phyloP scores from a whole-genome alignment of 2,329 filamentous ascomycete species.

The Lasiodiplodia citricola region DNA sequence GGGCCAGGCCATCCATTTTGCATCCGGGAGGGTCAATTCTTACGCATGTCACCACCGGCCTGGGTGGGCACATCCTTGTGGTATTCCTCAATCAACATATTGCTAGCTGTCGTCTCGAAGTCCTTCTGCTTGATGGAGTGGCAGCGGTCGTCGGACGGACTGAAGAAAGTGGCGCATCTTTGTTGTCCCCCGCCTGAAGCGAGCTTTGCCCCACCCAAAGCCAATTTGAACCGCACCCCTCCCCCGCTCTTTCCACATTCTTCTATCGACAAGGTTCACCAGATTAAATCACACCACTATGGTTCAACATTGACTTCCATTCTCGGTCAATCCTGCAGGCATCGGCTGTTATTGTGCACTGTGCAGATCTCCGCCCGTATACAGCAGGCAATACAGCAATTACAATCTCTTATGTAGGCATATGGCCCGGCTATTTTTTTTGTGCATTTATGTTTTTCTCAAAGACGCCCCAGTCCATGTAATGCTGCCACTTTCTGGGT shows the following conservation, averaged over 20 bases:
- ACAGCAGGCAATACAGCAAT: neutral
- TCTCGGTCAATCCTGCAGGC: too few relatives aligned
- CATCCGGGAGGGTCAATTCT: conserved; percentile 30
- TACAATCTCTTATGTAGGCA: neutral
- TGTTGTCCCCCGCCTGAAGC: conserved; percentile 9
- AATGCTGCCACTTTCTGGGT: neutral
- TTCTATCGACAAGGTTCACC: too few relatives aligned
- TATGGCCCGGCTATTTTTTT: neutral
- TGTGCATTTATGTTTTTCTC: neutral
- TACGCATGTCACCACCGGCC: conserved; percentile 65
- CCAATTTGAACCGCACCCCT: conserved; percentile 6
- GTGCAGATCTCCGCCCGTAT: neutral
- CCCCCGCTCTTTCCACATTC: neutral
- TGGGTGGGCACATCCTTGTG: conserved; percentile 65
- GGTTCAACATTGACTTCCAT: too few relatives aligned
- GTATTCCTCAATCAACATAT: conserved; percentile 65
- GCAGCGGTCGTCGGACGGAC: neutral
- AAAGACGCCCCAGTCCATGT: neutral
- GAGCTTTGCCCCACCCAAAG: conserved; percentile 12
- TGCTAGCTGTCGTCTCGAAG: neutral
- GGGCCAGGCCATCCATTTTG: neutral
- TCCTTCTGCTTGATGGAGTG: neutral
- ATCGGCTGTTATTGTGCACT: neutral
- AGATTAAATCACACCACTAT: too few relatives aligned
- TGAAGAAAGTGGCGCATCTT: neutral